Evolutionary conservation across 2,329 filamentous ascomycete species (phyloP).

Genomic region (Alternaria longipes): DNA sequence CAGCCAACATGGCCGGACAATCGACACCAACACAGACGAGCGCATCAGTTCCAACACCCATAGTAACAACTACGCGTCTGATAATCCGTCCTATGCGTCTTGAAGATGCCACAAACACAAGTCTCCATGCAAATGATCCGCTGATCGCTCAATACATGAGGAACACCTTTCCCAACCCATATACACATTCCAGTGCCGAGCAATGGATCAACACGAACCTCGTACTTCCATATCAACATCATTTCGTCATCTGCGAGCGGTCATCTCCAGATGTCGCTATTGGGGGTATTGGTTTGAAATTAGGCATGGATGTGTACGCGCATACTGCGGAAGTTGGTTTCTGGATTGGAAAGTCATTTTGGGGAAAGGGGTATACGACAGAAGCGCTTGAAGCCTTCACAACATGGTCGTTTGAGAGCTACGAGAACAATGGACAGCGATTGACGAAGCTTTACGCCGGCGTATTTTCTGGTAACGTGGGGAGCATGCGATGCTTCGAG

Average conservation of each 20-base stretch:
- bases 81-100: slow-evolving; percentile 44
- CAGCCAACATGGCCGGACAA: slow-evolving; percentile 27
- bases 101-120: slow-evolving; percentile 39
- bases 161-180: slow-evolving; percentile 52
- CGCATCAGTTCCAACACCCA: slow-evolving; percentile 37
- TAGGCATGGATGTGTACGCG: slow-evolving; percentile 45
- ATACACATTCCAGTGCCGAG: slow-evolving; percentile 45
- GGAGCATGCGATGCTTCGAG: slow-evolving; percentile 48
- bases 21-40: slow-evolving; percentile 26
- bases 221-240: slow-evolving; percentile 14
- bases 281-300: slow-evolving; percentile 52
- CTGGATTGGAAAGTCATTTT: slow-evolving; percentile 52
- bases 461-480: slow-evolving; percentile 45
- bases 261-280: slow-evolving; percentile 32
- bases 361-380: slow-evolving; percentile 48
- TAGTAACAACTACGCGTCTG: slow-evolving; percentile 41
- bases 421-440: slow-evolving; percentile 34
- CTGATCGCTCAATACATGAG: slow-evolving; percentile 50
- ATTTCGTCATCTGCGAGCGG: slow-evolving; percentile 32
- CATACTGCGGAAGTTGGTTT: slow-evolving; percentile 55
- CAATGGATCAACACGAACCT: slow-evolving; percentile 49
- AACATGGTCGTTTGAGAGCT: slow-evolving; percentile 44
- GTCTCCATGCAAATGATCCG: slow-evolving; percentile 41
- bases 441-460: slow-evolving; percentile 43
- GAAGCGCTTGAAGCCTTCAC: slow-evolving; percentile 47